Base-by-base conservation (phyloP, 2,329 filamentous ascomycete species). In the Dryadomyces quercivorus region DNA sequence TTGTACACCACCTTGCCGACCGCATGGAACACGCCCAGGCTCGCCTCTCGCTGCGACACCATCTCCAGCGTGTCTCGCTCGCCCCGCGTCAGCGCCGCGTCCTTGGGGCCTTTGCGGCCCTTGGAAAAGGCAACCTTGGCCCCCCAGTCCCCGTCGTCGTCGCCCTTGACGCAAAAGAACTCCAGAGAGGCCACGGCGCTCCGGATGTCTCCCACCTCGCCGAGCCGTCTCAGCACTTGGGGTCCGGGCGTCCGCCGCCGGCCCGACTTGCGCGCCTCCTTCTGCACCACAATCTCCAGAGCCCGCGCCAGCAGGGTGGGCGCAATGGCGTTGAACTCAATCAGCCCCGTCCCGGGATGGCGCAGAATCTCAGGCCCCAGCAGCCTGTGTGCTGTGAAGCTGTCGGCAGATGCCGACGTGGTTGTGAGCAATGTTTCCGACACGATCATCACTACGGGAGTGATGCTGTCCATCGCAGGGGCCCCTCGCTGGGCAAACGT, bases 1-100 rank as follows among this genome's bases (percentile, higher is more conserved):
- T 98, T 98, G 72, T 97, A 95, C 1, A 97, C 84, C 2, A 98
- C 88, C 65, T 93, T 96, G 3, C 92, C 93, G 13, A 97, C 87
- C 0, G 93, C 90, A 66, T 98, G 93, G 64, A 98, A 98, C 51
- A 98, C 89, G 1, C 92, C 93, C 2, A 98, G 74, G 59, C 85
- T 95, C 16, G 87, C 85, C 70, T 97, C 93, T 55, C 93, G 81
- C 63, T 91, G 88, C 1, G 87, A 89, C 21, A 97, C 80, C 56
- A 93, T 73, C 63, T 89, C 82, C 10, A 97, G 69, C 5, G 83
- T 91, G 59, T 94, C 85, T 56, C 80, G 75, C 66, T 97, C 93
- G 63, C 85, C 84, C 57, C 79, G 78, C 0, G 90, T 95, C 56
- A 95, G 68, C 3, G 72, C 69, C 9, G 69, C 68, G 48, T 80